Percentiles rank a stretch among this genome's conserved stretches.
Conservation (phyloP, 305 asterid species). For the Fraxinus floribunda region DNA sequence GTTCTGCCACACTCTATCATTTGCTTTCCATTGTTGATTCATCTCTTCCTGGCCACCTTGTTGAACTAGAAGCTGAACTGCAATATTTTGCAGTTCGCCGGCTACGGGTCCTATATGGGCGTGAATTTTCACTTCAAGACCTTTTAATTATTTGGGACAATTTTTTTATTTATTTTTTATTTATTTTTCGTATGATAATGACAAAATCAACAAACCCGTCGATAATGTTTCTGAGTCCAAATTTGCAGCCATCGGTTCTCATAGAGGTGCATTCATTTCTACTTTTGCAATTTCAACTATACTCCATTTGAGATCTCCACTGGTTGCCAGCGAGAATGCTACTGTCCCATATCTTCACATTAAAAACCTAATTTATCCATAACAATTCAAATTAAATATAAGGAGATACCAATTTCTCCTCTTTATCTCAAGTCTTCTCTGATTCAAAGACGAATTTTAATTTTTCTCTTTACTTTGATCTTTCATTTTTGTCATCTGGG, state of each 20-base stretch:
- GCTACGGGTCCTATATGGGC: constrained; percentile 50
- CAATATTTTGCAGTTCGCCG: constrained; percentile 89
- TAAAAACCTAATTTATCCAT: too few species aligned
- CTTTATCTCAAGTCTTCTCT: too few species aligned
- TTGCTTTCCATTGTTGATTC: constrained; percentile 46
- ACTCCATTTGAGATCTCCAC: constrained; percentile 70
- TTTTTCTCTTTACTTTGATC: too few species aligned
- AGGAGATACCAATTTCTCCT: too few species aligned
- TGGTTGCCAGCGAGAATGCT: constrained; percentile 88
- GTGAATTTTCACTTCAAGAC: too few species aligned
- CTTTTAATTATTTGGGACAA: constrained; percentile 72
- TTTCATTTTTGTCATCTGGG: too few species aligned
- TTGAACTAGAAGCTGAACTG: constrained; percentile 91
- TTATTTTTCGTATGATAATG: constrained; percentile 60
- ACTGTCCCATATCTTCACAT: constrained; percentile 62
- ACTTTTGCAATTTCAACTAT: constrained; percentile 92
- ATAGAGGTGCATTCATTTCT: constrained; percentile 84
- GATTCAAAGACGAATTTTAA: too few species aligned
- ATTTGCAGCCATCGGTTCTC: constrained; percentile 61
- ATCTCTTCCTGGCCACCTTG: constrained; percentile 66
- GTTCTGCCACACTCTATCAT: background rate
- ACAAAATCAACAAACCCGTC: constrained; percentile 28
- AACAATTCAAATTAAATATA: too few species aligned
- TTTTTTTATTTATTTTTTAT: constrained; percentile 29
- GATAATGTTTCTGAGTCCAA: constrained; percentile 41